Percentiles rank a stretch among this genome's conserved stretches.
These are phyloP conservation scores for Penicillium steckii DNA, from an alignment of 495 filamentous ascomycete species.

Conservation along the genomic window DNA sequence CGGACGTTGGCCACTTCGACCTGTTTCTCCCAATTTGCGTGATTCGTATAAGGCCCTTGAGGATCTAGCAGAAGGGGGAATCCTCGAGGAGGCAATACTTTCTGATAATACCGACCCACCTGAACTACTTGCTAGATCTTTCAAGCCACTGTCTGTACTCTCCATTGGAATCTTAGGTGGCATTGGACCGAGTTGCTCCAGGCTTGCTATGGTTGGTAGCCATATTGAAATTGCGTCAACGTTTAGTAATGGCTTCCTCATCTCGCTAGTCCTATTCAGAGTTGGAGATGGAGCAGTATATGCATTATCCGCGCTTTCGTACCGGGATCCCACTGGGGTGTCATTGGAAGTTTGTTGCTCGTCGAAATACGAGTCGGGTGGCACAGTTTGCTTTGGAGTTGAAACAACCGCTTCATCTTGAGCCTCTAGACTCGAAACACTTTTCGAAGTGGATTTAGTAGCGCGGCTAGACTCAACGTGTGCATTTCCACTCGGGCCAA, in stretches of 20 bases:
- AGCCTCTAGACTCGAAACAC: neutral
- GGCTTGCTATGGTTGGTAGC: slow-evolving; percentile 26
- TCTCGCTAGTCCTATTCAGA: slow-evolving; percentile 24
- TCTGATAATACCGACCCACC: slow-evolving; percentile 25
- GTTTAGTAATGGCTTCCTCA: slow-evolving; percentile 33
- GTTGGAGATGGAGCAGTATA: slow-evolving; percentile 18
- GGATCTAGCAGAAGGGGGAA: slow-evolving; percentile 20
- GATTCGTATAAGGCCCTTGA: slow-evolving; percentile 21
- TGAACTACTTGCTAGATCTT: slow-evolving; percentile 20
- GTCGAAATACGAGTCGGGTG: slow-evolving; percentile 13
- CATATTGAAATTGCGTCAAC: slow-evolving; percentile 38
- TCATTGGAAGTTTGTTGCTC: slow-evolving; percentile 11
- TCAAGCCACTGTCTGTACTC: slow-evolving; percentile 17
- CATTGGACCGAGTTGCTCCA: slow-evolving; percentile 6
- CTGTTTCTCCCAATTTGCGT: slow-evolving; percentile 8
- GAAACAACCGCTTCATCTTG: slow-evolving; percentile 21
- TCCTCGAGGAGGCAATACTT: slow-evolving; percentile 29
- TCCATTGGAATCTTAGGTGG: slow-evolving; percentile 6
- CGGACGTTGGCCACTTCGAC: slow-evolving; percentile 7
- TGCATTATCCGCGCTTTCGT: slow-evolving; percentile 16
- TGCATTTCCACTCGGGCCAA: slow-evolving; percentile 12
- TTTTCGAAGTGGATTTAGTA: neutral
- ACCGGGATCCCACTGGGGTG: slow-evolving; percentile 7
- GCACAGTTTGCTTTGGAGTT: slow-evolving; percentile 30
- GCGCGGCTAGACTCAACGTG: neutral